Percentiles rank a stretch among this genome's conserved stretches.
phyloP scores from a whole-genome alignment of 202 grass and related monocot species.

The Schoenoplectus triqueter region DNA sequence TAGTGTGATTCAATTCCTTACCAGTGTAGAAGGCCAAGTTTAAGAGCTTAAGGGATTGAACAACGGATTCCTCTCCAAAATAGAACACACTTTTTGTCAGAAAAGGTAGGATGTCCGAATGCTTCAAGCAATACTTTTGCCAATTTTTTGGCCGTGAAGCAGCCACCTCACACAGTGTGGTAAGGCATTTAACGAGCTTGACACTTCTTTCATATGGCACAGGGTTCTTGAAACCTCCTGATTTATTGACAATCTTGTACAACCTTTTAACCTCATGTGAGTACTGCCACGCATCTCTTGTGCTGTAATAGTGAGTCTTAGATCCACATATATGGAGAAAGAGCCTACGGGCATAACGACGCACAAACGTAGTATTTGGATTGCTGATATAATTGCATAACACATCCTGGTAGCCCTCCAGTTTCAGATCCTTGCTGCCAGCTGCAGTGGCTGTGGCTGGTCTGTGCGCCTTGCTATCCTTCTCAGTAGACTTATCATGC shows the following conservation, averaged over 20 bases:
- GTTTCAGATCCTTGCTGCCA: constrained; percentile 78
- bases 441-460: constrained; percentile 36
- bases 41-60: constrained; percentile 93
- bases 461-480: constrained; percentile 73
- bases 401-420: constrained; percentile 95
- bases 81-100: constrained; percentile 82
- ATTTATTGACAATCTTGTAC: constrained; percentile 83
- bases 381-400: constrained; percentile 99
- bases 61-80: constrained; percentile 94
- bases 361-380: constrained; percentile 89
- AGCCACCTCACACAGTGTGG: constrained; percentile 79
- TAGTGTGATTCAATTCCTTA: constrained; percentile 64
- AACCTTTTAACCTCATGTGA: constrained; percentile 90
- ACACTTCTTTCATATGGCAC: constrained; percentile 96
- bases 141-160: constrained; percentile 92
- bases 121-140: constrained; percentile 97
- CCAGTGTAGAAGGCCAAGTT: constrained; percentile 93
- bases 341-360: constrained; percentile 94
- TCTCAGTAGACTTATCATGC: constrained; percentile 77
- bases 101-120: constrained; percentile 79
- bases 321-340: constrained; percentile 98
- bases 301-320: constrained; percentile 93
- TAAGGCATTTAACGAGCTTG: constrained; percentile 95
- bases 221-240: constrained; percentile 83
- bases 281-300: constrained; percentile 90